phyloP scores from a whole-genome alignment of 2,329 filamentous ascomycete species.

The Ophiosphaerella narmari region DNA sequence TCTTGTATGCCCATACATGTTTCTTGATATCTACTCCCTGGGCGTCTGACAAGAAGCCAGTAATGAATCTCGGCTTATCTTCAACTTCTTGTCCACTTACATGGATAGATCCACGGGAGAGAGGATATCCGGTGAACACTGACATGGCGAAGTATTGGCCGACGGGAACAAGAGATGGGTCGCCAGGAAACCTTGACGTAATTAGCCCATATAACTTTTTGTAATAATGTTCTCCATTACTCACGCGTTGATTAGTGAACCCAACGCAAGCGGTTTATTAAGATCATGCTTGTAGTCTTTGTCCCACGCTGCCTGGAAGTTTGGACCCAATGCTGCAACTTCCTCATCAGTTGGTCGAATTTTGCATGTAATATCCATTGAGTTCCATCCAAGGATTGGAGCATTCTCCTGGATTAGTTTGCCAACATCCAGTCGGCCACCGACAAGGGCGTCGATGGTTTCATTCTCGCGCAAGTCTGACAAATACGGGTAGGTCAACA shows the following conservation, averaged over 20 bases:
- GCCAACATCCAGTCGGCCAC: conserved; percentile 53
- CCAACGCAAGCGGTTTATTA: conserved; percentile 57
- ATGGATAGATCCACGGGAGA: conserved; percentile 65
- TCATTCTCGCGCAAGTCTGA: conserved; percentile 51
- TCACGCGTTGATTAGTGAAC: conserved; percentile 45
- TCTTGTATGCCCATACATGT: conserved; percentile 68
- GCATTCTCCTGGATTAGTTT: conserved; percentile 55
- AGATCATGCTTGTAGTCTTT: conserved; percentile 55
- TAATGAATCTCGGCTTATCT: conserved; percentile 59
- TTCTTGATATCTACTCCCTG: conserved; percentile 62
- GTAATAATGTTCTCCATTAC: not conserved
- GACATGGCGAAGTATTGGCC: conserved; percentile 59
- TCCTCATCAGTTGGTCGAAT: conserved; percentile 60
- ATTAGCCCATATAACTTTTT: too few relatives aligned
- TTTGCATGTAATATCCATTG: conserved; percentile 60
- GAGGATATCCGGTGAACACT: conserved; percentile 63
- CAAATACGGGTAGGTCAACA: conserved; percentile 59
- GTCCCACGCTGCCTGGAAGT: conserved; percentile 61
- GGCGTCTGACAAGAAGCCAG: conserved; percentile 60
- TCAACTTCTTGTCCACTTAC: conserved; percentile 54
- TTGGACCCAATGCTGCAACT: conserved; percentile 56
- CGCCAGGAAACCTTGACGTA: conserved; percentile 29
- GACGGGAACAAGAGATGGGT: conserved; percentile 35
- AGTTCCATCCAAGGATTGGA: conserved; percentile 62
- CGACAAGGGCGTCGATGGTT: conserved; percentile 60